Evolutionary conservation across 1,139 yeast species (phyloP), one percentile per base, ranked within the genome.

Genomic region (Taphrina deformans): DNA sequence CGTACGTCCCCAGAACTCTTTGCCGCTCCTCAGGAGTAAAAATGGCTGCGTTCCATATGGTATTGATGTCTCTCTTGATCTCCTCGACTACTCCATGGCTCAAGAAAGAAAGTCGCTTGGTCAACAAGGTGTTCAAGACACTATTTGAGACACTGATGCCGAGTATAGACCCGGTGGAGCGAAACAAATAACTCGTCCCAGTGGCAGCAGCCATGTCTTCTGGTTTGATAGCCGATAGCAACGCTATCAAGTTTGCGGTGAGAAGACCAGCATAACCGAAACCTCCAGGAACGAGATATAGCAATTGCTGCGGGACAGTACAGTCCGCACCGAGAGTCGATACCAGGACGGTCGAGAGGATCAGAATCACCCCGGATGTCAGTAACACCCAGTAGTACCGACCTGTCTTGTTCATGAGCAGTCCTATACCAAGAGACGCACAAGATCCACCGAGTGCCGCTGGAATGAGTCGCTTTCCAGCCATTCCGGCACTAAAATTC

Each of bases 331-430:
- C 67, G 38, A 68, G 66, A 1, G 68, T 41, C 12, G 68, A 59
- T 16, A 68, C 69, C 12, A 66, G 53, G 12, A 62, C 23, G 40
- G 69, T 66, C n/a, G 69, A 68, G 24, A 50, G 18, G n/a, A 67
- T 9, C 46, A 58, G 26, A 1, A 41, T 24, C 40, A 18, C 51
- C 10, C 46, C 31, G 12, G 56, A 50, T 2, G 50, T 14, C 6
- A 59, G 21, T 41, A 51, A 21, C 29, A 59, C 33, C 48, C 53
- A 59, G 35, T 59, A 59, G 76, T 88, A 88, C 60, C 79, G 81
- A 3, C 96, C 96, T 0, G 92, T 86, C 45, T 72, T 74, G 68
- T 80, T 84, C 69, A 69, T 68, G 52, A 67, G 62, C n/a, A 68
- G 56, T 26, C 71, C 71, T 4, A 69, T 61, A 16, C 52, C 33